phyloP scores from a whole-genome alignment of 2,329 filamentous ascomycete species.

The Aspergillus pseudoterreus region DNA sequence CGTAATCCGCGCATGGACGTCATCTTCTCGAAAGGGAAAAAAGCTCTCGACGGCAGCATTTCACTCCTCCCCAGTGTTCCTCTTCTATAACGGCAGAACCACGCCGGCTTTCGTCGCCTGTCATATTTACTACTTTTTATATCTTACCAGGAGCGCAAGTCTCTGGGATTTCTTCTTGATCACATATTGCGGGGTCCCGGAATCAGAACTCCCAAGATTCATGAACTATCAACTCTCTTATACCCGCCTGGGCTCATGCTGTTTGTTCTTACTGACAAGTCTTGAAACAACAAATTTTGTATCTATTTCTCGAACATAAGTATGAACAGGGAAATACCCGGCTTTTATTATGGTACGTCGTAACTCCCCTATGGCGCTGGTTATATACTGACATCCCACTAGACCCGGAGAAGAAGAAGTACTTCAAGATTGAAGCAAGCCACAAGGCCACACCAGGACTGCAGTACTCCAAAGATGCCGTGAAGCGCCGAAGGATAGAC shows the following conservation, averaged over 20 bases:
- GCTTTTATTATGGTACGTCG: constrained; percentile 32
- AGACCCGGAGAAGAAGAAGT: constrained; percentile 57
- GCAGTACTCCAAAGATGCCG: constrained; percentile 55
- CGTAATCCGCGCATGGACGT: not conserved
- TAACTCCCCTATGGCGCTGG: not conserved
- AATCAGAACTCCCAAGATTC: no score
- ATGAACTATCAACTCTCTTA: not conserved
- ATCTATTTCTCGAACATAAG: not conserved
- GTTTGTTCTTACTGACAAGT: no score
- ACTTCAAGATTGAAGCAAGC: constrained; percentile 62
- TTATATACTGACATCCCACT: constrained; percentile 6
- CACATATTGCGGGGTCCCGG: no score
- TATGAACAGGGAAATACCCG: constrained; percentile 31
- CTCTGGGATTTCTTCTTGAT: no score
- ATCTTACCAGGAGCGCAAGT: no score
- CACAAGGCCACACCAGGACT: constrained; percentile 49
- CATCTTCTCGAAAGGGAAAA: not conserved
- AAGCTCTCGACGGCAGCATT: not conserved
- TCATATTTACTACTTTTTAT: no score
- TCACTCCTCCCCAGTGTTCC: not conserved
- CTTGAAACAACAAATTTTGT: not conserved
- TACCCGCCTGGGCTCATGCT: not conserved
- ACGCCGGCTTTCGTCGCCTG: no score
- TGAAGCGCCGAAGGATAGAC: constrained; percentile 54
- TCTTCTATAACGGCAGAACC: no score